phyloP scores from a whole-genome alignment of 2,329 filamentous ascomycete genomes.

The Penicillium sp. region DNA sequence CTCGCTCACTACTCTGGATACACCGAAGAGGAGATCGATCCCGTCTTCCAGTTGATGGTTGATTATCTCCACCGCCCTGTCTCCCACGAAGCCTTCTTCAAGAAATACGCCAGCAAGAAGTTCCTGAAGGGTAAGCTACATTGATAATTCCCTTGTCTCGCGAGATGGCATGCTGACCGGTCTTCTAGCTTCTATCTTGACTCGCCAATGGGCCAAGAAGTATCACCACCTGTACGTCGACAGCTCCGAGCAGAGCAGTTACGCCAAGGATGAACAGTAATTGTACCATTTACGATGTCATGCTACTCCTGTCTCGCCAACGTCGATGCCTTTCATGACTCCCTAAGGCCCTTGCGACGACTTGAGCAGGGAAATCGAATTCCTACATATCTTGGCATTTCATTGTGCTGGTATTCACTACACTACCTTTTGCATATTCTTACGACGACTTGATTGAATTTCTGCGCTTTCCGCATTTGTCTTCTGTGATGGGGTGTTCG shows the following conservation, averaged over 20 bases:
- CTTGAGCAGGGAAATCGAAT: constrained; percentile 29
- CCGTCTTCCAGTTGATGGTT: constrained; percentile 90
- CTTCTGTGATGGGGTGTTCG: constrained; percentile 35
- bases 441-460: constrained; percentile 39
- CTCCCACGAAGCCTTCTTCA: constrained; percentile 95
- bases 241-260: constrained; percentile 35
- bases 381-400: constrained; percentile 43
- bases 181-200: constrained; percentile 76
- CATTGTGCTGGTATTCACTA: constrained; percentile 44
- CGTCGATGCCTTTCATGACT: constrained; percentile 27
- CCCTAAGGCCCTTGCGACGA: constrained; percentile 23
- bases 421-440: constrained; percentile 42
- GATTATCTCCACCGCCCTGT: constrained; percentile 92
- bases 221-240: constrained; percentile 51
- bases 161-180: constrained; percentile 21
- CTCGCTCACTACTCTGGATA: constrained; percentile 91
- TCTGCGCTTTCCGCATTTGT: constrained; percentile 39
- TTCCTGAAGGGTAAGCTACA: constrained; percentile 83
- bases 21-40: constrained; percentile 86
- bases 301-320: constrained; percentile 26
- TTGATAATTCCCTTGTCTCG: not conserved
- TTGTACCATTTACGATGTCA: constrained; percentile 27
- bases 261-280: constrained; percentile 37
- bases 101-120: constrained; percentile 99
- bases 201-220: constrained; percentile 90